A percentile compares a stretch with the other conserved stretches of the same genome.
These are phyloP conservation scores for Mucuna pruriens DNA, from an alignment of 306 rosid species.

Conservation along the genomic window DNA sequence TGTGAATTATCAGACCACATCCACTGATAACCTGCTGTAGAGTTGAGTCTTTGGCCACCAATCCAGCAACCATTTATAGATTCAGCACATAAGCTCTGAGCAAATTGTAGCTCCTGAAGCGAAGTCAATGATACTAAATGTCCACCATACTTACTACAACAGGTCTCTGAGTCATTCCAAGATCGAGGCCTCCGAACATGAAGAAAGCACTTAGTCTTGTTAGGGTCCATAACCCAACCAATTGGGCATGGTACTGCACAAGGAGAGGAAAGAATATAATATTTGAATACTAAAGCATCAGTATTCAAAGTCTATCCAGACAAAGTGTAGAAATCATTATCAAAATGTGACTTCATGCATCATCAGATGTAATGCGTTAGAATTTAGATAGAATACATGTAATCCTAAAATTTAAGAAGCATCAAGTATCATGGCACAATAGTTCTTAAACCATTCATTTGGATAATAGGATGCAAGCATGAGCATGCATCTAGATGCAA, in stretches of 20 bases:
- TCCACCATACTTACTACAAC: constrained; percentile 70
- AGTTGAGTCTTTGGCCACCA: constrained; percentile 72
- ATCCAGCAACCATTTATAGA: constrained; percentile 73
- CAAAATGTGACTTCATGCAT: constrained; percentile 29
- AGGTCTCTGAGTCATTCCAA: constrained; percentile 87
- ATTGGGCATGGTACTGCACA: constrained; percentile 71
- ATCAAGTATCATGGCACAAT: background rate
- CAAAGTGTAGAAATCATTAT: background rate
- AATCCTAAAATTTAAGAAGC: background rate
- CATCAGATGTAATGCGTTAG: constrained; percentile 12
- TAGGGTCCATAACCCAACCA: constrained; percentile 68
- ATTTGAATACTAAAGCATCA: constrained; percentile 19
- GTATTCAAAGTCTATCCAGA: constrained; percentile 5
- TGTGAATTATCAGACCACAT: constrained; percentile 78
- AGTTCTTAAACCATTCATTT: background rate
- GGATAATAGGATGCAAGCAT: background rate
- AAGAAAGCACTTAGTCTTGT: constrained; percentile 68
- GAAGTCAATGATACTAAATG: constrained; percentile 67
- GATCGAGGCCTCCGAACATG: constrained; percentile 51
- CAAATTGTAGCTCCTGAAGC: constrained; percentile 63
- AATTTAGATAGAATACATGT: constrained; percentile 2
- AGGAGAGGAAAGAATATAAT: constrained; percentile 22
- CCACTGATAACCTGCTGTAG: constrained; percentile 66
- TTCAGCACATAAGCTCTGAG: constrained; percentile 59
- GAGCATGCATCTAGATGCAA: background rate